These are phyloP conservation scores for Alternaria sp. DNA, from an alignment of 2,329 filamentous ascomycete species.

Conservation along the genomic window DNA sequence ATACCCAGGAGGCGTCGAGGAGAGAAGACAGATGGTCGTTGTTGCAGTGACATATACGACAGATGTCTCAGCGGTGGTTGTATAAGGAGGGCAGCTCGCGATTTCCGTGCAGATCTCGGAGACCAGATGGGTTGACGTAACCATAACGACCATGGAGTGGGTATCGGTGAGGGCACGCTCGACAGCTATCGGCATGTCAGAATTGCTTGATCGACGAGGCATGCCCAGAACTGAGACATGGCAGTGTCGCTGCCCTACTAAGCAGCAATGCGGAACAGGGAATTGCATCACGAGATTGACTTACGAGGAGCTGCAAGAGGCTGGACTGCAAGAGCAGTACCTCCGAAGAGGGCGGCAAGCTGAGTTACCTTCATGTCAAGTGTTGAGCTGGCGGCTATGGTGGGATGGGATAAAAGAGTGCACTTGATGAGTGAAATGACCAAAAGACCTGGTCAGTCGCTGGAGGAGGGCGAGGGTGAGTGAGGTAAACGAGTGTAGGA, in stretches of 20 bases:
- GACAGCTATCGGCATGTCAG: conserved; percentile 24
- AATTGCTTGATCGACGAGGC: not conserved
- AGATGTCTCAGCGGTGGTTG: conserved; percentile 51
- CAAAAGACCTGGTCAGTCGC: conserved; percentile 14
- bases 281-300: conserved; percentile 12
- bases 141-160: conserved; percentile 50
- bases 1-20: conserved; percentile 28
- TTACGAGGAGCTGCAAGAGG: conserved; percentile 34
- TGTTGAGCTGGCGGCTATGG: conserved; percentile 24
- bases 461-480: conserved; percentile 22
- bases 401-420: conserved; percentile 30
- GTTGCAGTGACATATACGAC: conserved; percentile 49
- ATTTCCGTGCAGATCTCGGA: conserved; percentile 51
- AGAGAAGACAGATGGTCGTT: conserved; percentile 54
- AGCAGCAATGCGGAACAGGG: not conserved
- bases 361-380: conserved; percentile 42
- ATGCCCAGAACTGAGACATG: not conserved
- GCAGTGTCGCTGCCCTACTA: not conserved
- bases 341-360: conserved; percentile 36
- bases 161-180: conserved; percentile 35
- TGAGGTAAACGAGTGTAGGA: conserved; percentile 40
- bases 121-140: conserved; percentile 53
- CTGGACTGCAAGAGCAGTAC: conserved; percentile 31
- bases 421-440: conserved; percentile 27
- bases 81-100: conserved; percentile 49